These are phyloP conservation scores for Yamadazyma oceani DNA, from an alignment of 1,139 yeast genomes.

Conservation along the genomic window DNA sequence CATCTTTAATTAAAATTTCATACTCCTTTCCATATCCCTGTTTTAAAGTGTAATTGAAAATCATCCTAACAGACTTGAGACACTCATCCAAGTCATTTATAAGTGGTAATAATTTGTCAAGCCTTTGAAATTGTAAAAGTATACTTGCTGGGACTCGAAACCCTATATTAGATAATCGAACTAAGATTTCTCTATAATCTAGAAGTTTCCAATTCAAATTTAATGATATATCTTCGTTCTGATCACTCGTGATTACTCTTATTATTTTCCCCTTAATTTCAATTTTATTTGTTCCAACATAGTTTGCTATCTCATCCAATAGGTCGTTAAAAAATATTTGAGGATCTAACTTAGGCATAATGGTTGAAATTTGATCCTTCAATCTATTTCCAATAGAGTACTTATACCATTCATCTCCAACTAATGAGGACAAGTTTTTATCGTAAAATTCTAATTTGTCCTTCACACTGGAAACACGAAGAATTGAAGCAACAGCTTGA, in stretches of 20 bases:
- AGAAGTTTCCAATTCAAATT: slow-evolving; percentile 54
- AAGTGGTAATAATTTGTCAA: slow-evolving; percentile 55
- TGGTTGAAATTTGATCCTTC: slow-evolving; percentile 45
- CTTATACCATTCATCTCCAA: slow-evolving; percentile 75
- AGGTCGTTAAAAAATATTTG: slow-evolving; percentile 47
- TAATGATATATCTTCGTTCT: slow-evolving; percentile 24
- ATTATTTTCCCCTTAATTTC: slow-evolving; percentile 13
- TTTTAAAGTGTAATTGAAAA: slow-evolving; percentile 21
- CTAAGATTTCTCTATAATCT: slow-evolving; percentile 51
- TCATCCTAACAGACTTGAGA: slow-evolving; percentile 28
- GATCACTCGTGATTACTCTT: slow-evolving; percentile 13
- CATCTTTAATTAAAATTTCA: slow-evolving; percentile 42
- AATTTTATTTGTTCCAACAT: slow-evolving; percentile 5
- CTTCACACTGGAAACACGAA: slow-evolving; percentile 6
- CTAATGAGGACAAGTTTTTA: slow-evolving; percentile 16
- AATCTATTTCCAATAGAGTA: slow-evolving; percentile 74
- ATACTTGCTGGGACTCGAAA: slow-evolving; percentile 54
- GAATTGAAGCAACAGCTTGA: slow-evolving; percentile 6
- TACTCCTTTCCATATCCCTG: slow-evolving; percentile 35
- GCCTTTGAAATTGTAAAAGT: slow-evolving; percentile 38
- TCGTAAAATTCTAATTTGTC: slow-evolving; percentile 13
- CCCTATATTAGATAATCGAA: slow-evolving; percentile 51
- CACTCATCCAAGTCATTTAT: slow-evolving; percentile 56
- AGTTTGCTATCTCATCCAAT: slow-evolving; percentile 29
- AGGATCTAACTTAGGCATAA: slow-evolving; percentile 48